Conservation (phyloP, 225 moss, liverwort and hornwort species). For the Lunularia cruciata region DNA sequence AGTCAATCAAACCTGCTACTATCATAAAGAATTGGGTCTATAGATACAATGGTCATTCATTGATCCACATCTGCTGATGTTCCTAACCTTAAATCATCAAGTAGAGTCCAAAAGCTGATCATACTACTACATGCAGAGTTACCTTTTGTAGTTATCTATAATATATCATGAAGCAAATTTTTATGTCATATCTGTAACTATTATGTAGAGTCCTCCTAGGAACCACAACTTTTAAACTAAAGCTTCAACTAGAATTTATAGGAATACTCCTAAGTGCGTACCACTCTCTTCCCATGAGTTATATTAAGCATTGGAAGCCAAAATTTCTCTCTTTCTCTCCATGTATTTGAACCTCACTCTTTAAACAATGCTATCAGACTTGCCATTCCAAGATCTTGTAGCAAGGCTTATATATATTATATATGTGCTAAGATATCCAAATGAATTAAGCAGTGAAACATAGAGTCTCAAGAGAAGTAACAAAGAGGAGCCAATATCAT, state of each 20-base stretch:
- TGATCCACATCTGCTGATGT: neutral
- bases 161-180: conserved; percentile 18
- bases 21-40: neutral
- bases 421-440: no score
- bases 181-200: neutral
- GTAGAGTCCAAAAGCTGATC: neutral
- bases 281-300: neutral
- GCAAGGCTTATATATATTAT: no score
- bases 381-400: no score
- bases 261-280: neutral
- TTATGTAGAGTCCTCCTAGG: conserved; percentile 3
- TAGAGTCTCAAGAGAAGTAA: no score
- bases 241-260: conserved; percentile 14
- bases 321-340: neutral
- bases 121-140: conserved; percentile 10
- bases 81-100: neutral
- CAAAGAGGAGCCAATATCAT: no score
- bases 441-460: no score
- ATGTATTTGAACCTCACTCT: no score
- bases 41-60: conserved; percentile 5
- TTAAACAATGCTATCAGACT: no score
- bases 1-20: neutral
- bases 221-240: neutral
- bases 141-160: conserved; percentile 10
- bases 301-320: neutral